Base-by-base conservation (phyloP, 306 rosid species). In the Cucumis hystrix region DNA sequence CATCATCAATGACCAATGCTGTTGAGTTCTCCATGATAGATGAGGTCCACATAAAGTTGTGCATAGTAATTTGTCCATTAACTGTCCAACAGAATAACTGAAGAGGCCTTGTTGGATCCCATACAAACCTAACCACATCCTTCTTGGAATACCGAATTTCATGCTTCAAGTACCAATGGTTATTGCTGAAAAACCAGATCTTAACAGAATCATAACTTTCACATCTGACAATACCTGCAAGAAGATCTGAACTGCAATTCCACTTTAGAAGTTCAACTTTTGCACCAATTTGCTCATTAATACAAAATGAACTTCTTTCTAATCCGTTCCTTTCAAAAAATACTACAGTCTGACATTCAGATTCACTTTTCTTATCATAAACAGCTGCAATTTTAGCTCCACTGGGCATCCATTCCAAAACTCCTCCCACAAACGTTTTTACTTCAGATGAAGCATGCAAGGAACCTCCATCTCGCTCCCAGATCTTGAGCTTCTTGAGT, bases 191-290 rank as follows among this genome's bases (percentile, higher is more conserved):
- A 82, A 74, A 84, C 98, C 97, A 95, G 72, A 92, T 83, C 86
- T 91, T 92, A 63, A 92, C 16, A 79, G 90, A 86, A 25, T 95
- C 98, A 79, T 90, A 84, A 68, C 75, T 81, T 78, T 81, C 91
- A 82, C 90, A 85, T 84, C 87, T 87, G 80, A 92, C 93, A 79
- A 91, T 59, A 41, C 96, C 97, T 18, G 96, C 98, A 72, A 95
- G 96, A 81, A 92, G 93, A 89, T 95, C 98, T n/a, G 99, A 95
- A 81, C 87, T 92, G 84, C 98, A 92, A 88, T 92, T 95, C 99
- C 99, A 95, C 85, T 83, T 89, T 59, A 95, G 83, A 83, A 66
- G 76, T 47, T 88, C 89, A 43, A 95, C 80, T 23, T 84, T 86
- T 16, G 92, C 86, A 81, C 82, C 66, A 15, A 68, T 59, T 76